Base-by-base conservation (phyloP, 78 protist genomes). In the Dictyostelium brefeldianum region DNA sequence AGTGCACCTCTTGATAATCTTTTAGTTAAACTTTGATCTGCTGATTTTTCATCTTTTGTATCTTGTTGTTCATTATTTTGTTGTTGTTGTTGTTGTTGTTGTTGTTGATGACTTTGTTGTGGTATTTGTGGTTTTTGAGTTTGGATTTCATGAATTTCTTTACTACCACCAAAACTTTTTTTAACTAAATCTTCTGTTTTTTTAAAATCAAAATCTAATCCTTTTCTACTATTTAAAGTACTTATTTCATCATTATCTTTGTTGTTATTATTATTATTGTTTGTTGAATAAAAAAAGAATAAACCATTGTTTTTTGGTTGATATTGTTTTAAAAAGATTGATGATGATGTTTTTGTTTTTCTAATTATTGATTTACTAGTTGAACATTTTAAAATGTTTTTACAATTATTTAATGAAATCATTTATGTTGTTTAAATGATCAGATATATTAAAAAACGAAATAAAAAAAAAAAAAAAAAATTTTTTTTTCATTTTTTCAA, bases 1-100 rank as follows among this genome's bases (percentile, higher is more conserved):
- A 53, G 54, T 9, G 41, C 48, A 64, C 77, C 77, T 65, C 93
- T 87, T 6, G n/a, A 36, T 10, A 87, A 4, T 25, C 54, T 87
- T 18, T 46, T 50, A 50, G 51, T 77, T 1, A 64, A 87, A 29
- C 62, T 6, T 25, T 59, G 9, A 8, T 75, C 9, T 75, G 15
- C 18, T 75, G 46, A 15, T 75, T 27, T n/a, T 50, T 50, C 51
- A 75, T 50, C 64, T 5, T 75, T 50, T 9, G 54, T 2, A 50
- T 51, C 18, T 22, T 46, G 15, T 11, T 74, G 14, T 43, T 6
- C 41, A 22, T 48, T 75, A 71, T 11, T 70, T 70, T 69, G 50
- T 31, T 31, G 50, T 67, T 67, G 47, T 67, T 67, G 75, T 67
- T 67, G 67, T 3, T 65, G 50, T 65, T 65, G 36, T 65, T 29